These are phyloP conservation scores for Pugionium cornutum DNA, from an alignment of 345 rosid species.

Conservation along the genomic window DNA sequence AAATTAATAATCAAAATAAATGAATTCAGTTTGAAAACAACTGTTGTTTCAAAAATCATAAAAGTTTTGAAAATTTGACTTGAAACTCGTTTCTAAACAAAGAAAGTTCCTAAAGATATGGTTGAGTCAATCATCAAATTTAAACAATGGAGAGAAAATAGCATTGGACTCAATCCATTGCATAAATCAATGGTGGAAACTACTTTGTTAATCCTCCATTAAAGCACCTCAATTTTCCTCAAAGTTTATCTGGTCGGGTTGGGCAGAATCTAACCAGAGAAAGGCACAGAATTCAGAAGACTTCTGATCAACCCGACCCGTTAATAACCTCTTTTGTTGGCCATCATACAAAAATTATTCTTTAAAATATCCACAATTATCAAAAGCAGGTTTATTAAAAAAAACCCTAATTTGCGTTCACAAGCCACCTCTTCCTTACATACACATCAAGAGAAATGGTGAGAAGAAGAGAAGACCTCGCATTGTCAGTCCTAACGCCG, in stretches of 20 bases:
- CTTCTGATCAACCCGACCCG: slow-evolving; percentile 38
- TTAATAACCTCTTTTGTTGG: slow-evolving; percentile 35
- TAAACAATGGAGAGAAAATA: slow-evolving; percentile 32
- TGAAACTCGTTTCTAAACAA: neutral
- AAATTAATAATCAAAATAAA: too few species aligned
- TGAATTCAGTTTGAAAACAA: too few species aligned
- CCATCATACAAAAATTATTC: slow-evolving; percentile 37
- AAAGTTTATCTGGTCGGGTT: slow-evolving; percentile 40
- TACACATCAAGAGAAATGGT: slow-evolving; percentile 27
- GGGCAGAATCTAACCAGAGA: slow-evolving; percentile 33
- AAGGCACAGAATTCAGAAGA: neutral
- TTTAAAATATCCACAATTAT: neutral
- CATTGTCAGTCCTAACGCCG: slow-evolving; percentile 33
- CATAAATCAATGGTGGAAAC: slow-evolving; percentile 35
- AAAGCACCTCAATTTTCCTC: slow-evolving; percentile 39
- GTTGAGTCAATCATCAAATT: slow-evolving; percentile 30
- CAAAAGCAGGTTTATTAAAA: slow-evolving; percentile 12
- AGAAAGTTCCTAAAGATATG: slow-evolving; percentile 31
- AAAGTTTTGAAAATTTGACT: too few species aligned
- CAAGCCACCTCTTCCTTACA: slow-evolving; percentile 18
- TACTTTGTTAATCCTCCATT: slow-evolving; percentile 32
- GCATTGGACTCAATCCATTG: slow-evolving; percentile 26
- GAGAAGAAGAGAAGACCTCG: slow-evolving; percentile 28
- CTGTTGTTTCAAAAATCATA: too few species aligned
- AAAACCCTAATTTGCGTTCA: slow-evolving; percentile 1